Base-by-base conservation (phyloP, 192 early-diverging fungal genomes). In the Ambispora gerdemannii region DNA sequence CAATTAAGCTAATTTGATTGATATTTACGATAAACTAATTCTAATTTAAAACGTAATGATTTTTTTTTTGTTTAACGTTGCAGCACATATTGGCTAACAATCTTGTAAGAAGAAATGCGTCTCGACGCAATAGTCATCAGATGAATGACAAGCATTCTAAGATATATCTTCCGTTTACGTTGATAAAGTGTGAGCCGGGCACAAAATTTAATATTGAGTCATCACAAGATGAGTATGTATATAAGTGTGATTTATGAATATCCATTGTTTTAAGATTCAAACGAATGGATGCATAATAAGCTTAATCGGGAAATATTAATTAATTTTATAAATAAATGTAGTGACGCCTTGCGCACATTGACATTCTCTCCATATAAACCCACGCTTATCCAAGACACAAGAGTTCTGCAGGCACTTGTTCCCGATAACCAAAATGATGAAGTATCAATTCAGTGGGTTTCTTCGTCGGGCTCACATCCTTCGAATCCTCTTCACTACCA, bases 11-110 rank as follows among this genome's bases (percentile, higher is more conserved):
- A 33, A 4, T 36, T 22, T 49, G 34, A 49, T 24, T 49, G n/a
- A 32, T 52, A 30, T 67, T 32, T 4, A 66, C 11, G 28, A 51
- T 28, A 50, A n/a, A 52, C 25, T 67, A 35, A 20, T 38, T 35
- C 10, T 24, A 38, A 30, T 47, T 38, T 3, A 8, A 49, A 15
- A 11, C 32, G n/a, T 24, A 64, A 24, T 49, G 7, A 15, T 27
- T 22, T 47, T 17, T 56, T 25, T 1, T 58, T 58, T 0, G 11
- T 24, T n/a, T 28, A 25, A 4, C 55, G n/a, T n/a, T 11, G 22
- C 56, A 69, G 67, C 67, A 56, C 32, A 50, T 69, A 47, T 52
- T 56, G 13, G 35, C 56, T 24, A n/a, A 52, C 19, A 69, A 69
- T 11, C 53, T 69, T 2, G 19, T 69, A 17, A 69, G 36, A 22